phyloP scores from a whole-genome alignment of 177 flowering plant genomes.

The Tripterygium wilfordii region DNA sequence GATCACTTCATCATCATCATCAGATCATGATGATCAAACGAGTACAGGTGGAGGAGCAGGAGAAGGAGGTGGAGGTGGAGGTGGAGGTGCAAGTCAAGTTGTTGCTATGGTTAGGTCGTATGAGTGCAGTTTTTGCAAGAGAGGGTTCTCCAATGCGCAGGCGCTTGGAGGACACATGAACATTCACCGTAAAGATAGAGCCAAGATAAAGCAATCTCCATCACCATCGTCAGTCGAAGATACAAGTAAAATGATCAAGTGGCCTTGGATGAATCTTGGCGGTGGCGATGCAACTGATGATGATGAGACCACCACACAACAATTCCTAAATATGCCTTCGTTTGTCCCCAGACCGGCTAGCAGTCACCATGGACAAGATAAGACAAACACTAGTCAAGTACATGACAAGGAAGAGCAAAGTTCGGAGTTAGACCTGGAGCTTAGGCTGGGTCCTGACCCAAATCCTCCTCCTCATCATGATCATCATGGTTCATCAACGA shows the following conservation, averaged over 20 bases:
- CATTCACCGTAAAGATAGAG: constrained; percentile 43
- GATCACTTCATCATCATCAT: too few relatives aligned
- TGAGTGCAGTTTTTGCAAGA: constrained; percentile 44
- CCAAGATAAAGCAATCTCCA: constrained; percentile 26
- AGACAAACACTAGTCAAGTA: neutral
- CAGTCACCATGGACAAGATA: constrained; percentile 1
- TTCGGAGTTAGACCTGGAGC: constrained; percentile 39
- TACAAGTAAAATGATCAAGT: too few relatives aligned
- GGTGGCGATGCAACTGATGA: neutral
- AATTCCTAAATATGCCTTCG: constrained; percentile 17
- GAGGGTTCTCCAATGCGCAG: constrained; percentile 52
- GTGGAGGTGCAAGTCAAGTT: constrained; percentile 7
- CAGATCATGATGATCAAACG: too few relatives aligned
- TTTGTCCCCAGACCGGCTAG: constrained; percentile 19
- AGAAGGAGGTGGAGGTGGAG: too few relatives aligned
- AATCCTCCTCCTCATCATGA: too few relatives aligned
- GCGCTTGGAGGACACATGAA: constrained; percentile 58
- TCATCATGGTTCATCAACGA: constrained; percentile 9
- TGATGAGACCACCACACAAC: constrained; percentile 2
- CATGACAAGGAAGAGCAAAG: neutral
- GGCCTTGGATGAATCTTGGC: neutral
- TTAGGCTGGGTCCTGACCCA: constrained; percentile 42
- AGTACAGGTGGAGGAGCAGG: too few relatives aligned
- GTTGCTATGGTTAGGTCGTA: too few relatives aligned
- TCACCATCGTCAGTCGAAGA: too few relatives aligned